Evolutionary conservation across 768 basidiomycete species (phyloP).

Genomic region (Harrya chromipes): DNA sequence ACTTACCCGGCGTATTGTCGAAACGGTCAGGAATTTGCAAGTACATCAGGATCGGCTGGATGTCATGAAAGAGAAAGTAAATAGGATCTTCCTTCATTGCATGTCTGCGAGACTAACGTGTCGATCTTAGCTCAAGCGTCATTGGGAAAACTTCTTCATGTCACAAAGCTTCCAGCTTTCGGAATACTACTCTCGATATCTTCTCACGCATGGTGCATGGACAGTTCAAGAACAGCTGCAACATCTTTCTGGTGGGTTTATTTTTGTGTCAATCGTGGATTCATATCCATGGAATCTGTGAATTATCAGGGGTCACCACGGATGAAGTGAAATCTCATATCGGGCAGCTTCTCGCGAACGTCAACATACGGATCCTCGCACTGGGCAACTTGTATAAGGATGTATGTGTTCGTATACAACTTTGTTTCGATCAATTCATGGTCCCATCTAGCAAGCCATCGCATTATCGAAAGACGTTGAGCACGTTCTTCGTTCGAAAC

Average conservation of each 20-base stretch:
- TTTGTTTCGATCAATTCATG: background rate
- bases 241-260: constrained; percentile 65
- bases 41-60: constrained; percentile 70
- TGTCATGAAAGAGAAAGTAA: constrained; percentile 83
- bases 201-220: constrained; percentile 71
- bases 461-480: constrained; percentile 71
- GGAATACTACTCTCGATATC: constrained; percentile 69
- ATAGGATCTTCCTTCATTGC: constrained; percentile 9
- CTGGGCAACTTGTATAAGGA: constrained; percentile 84
- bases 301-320: constrained; percentile 56
- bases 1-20: constrained; percentile 68
- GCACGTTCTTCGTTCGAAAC: constrained; percentile 51
- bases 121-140: constrained; percentile 56
- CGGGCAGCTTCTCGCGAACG: constrained; percentile 53
- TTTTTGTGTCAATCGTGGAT: background rate
- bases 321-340: constrained; percentile 69
- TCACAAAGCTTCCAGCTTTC: constrained; percentile 79
- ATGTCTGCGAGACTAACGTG: background rate
- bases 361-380: constrained; percentile 71
- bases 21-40: constrained; percentile 59
- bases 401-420: constrained; percentile 41
- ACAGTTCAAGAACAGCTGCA: constrained; percentile 72
- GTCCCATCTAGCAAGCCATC: constrained; percentile 63
- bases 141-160: constrained; percentile 86
- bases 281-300: background rate